Conservation (phyloP, 208 protist genomes). For the Leishmania gerbilli region DNA sequence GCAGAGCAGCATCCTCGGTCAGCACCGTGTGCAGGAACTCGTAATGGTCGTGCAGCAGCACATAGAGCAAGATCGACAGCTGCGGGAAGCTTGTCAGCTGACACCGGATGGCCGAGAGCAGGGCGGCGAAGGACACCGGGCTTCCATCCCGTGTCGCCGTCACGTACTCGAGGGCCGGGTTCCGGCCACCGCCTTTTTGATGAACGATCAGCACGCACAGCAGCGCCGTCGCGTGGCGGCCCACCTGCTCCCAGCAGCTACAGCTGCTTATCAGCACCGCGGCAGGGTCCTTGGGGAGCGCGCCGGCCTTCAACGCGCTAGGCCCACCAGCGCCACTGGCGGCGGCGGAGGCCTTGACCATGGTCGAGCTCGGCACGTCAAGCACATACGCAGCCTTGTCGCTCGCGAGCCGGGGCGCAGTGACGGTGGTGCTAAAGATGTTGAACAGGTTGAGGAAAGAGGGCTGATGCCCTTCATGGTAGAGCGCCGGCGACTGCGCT, state of each 20-base stretch:
- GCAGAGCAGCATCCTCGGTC: slow-evolving; percentile 30
- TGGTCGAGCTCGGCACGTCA: slow-evolving; percentile 10
- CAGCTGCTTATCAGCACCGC: slow-evolving; percentile 32
- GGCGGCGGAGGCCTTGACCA: not conserved
- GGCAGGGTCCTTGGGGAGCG: slow-evolving; percentile 21
- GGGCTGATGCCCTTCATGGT: slow-evolving; percentile 41
- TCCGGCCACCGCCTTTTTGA: slow-evolving; percentile 62
- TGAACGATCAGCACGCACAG: slow-evolving; percentile 67
- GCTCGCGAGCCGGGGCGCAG: not conserved
- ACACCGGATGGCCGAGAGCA: slow-evolving; percentile 45
- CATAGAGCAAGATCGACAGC: slow-evolving; percentile 72
- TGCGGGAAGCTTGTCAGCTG: slow-evolving; percentile 48
- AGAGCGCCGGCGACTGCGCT: slow-evolving; percentile 31
- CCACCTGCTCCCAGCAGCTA: slow-evolving; percentile 43
- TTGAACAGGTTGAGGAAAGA: slow-evolving; percentile 46
- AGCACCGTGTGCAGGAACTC: slow-evolving; percentile 55
- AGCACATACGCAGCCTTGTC: slow-evolving; percentile 15
- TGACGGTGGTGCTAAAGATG: slow-evolving; percentile 22
- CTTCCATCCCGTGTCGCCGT: slow-evolving; percentile 28
- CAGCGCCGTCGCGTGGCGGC: slow-evolving; percentile 58
- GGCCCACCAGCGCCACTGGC: not conserved
- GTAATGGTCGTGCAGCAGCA: slow-evolving; percentile 68
- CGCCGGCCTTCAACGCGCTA: not conserved
- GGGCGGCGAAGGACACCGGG: slow-evolving; percentile 33
- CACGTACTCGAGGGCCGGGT: slow-evolving; percentile 57